These are phyloP conservation scores for Lasiodiplodia citricola DNA, from an alignment of 2,329 filamentous ascomycete species.

Conservation along the genomic window DNA sequence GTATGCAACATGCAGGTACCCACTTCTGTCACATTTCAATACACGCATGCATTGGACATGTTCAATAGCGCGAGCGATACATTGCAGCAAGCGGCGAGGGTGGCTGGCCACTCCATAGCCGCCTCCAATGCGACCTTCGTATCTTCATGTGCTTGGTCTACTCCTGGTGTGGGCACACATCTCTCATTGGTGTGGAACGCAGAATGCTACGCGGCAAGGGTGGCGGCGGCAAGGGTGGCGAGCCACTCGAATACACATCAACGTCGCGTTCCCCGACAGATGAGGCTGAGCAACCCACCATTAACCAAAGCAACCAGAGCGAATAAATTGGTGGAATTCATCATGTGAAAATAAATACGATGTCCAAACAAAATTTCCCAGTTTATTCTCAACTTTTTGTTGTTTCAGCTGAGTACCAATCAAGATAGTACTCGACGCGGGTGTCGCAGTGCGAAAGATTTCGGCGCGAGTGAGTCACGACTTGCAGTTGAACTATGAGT, in stretches of 20 bases:
- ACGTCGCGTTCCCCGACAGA: background rate
- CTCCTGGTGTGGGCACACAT: background rate
- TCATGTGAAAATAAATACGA: background rate
- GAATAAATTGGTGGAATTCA: background rate
- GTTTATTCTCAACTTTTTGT: too few relatives aligned
- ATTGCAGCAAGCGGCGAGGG: background rate
- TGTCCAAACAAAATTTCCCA: too few relatives aligned
- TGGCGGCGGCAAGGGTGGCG: background rate
- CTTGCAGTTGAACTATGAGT: too few relatives aligned
- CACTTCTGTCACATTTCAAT: background rate
- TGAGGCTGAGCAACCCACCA: background rate
- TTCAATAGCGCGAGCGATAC: background rate
- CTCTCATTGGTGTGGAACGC: background rate
- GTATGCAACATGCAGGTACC: background rate
- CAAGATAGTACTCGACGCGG: too few relatives aligned
- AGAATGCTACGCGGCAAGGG: background rate
- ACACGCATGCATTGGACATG: background rate
- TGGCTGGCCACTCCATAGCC: background rate
- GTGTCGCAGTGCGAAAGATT: too few relatives aligned
- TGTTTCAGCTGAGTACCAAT: too few relatives aligned
- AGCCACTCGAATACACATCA: background rate
- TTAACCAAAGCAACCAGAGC: background rate
- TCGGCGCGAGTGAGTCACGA: too few relatives aligned
- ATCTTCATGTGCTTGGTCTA: background rate
- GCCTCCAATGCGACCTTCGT: background rate